These are phyloP conservation scores for Takashimella koratensis DNA, from an alignment of 1,284 basidiomycete species.

Conservation along the genomic window DNA sequence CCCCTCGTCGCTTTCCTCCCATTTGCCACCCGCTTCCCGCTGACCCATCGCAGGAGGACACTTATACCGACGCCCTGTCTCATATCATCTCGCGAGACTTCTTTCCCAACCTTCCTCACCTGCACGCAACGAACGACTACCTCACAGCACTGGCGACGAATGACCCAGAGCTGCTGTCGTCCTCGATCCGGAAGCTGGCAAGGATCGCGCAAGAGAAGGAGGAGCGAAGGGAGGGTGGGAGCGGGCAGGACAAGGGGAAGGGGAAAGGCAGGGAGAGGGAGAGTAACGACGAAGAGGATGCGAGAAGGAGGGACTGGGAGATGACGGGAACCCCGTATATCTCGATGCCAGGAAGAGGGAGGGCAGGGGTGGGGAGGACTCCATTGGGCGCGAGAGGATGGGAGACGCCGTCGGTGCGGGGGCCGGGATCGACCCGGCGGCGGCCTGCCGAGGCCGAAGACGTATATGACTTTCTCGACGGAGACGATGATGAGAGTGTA, in stretches of 20 bases:
- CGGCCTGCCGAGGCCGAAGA: conserved; percentile 9
- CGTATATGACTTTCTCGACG: conserved; percentile 1
- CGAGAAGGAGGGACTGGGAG: conserved; percentile 23
- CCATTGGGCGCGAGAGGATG: conserved; percentile 42
- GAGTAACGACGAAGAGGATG: conserved; percentile 6
- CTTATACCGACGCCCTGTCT: conserved; percentile 87
- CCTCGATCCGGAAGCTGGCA: conserved; percentile 68
- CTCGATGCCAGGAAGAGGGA: conserved; percentile 19
- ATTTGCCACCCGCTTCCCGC: background rate
- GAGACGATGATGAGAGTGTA: conserved; percentile 9
- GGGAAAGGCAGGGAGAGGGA: conserved; percentile 6
- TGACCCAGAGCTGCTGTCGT: conserved; percentile 67
- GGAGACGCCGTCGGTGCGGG: conserved; percentile 36
- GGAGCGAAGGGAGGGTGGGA: conserved; percentile 8
- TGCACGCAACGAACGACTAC: conserved; percentile 81
- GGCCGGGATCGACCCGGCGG: conserved; percentile 13
- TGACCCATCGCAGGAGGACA: conserved; percentile 62
- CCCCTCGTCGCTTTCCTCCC: background rate
- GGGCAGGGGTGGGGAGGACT: conserved; percentile 20
- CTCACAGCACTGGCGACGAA: conserved; percentile 69
- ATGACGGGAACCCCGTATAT: conserved; percentile 41
- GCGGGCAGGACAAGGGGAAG: background rate
- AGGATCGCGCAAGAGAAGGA: conserved; percentile 53
- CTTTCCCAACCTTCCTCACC: conserved; percentile 84
- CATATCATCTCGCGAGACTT: conserved; percentile 95